Evolutionary conservation across 202 grass and related monocot species (phyloP).

Genomic region (Dendrocalamus latiflorus): DNA sequence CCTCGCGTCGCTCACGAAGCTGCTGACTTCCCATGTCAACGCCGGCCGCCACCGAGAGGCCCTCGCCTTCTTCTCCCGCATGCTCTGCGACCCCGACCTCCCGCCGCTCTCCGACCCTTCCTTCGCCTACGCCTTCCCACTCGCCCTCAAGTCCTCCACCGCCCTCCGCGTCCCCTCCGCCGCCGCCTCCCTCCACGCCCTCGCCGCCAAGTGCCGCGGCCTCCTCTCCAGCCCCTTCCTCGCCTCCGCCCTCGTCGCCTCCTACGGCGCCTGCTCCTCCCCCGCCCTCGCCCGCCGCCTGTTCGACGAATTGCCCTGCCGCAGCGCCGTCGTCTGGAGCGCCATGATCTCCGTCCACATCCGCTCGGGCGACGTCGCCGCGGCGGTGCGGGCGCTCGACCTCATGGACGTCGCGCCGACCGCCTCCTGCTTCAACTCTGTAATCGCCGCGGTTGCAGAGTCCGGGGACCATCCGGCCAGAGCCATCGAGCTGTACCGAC

Average conservation of each 20-base stretch:
- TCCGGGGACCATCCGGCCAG: slow-evolving; percentile 21
- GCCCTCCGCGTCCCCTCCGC: slow-evolving; percentile 32
- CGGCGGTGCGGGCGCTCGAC: slow-evolving; percentile 20
- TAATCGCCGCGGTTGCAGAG: slow-evolving; percentile 39
- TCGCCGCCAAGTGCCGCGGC: slow-evolving; percentile 36
- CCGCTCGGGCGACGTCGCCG: slow-evolving; percentile 26
- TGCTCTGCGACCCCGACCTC: slow-evolving; percentile 44
- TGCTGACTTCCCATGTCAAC: slow-evolving; percentile 43
- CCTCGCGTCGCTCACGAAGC: slow-evolving; percentile 48
- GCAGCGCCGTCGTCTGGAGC: slow-evolving; percentile 56
- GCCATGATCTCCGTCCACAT: slow-evolving; percentile 51
- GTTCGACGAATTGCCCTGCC: slow-evolving; percentile 63
- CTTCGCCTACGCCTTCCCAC: slow-evolving; percentile 51
- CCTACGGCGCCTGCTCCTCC: slow-evolving; percentile 35
- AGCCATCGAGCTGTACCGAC: slow-evolving; percentile 47
- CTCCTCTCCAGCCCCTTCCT: slow-evolving; percentile 42
- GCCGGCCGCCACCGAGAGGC: slow-evolving; percentile 48
- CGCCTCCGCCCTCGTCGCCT: slow-evolving; percentile 47
- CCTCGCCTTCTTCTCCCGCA: slow-evolving; percentile 52
- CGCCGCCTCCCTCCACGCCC: slow-evolving; percentile 34
- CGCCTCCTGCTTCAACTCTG: slow-evolving; percentile 48
- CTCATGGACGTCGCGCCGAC: slow-evolving; percentile 49
- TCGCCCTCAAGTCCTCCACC: slow-evolving; percentile 59
- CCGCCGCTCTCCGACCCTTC: slow-evolving; percentile 51
- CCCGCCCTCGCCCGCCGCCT: slow-evolving; percentile 29